Base-by-base conservation (phyloP, 345 rosid genomes). In the Rhizophora apiculata region DNA sequence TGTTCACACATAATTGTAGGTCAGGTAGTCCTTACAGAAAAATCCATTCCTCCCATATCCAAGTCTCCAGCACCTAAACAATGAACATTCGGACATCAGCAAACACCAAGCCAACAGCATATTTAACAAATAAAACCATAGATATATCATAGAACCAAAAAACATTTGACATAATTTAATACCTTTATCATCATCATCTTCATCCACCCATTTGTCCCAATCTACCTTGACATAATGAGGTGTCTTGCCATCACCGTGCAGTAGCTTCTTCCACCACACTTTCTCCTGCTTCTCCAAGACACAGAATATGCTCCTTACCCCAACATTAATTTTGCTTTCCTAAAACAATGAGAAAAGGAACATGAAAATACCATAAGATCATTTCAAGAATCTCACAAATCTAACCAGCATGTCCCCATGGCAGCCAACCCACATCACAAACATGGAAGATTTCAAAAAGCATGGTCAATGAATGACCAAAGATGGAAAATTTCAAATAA, bases 171-270 rank as follows among this genome's bases (percentile, higher is more conserved):
- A 5, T 43, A 13, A 43, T 43, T 13, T 43, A 43, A 19, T 69
- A 63, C 70, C 82, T 71, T 72, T 74, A 39, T 88, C 96, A 4
- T 88, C 96, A 4, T 91, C 97, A 36, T 90, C 96, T 78, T 89
- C 96, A 74, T 91, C 97, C 27, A 89, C 96, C 97, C 96, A 91
- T 73, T 89, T 91, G 82, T 91, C 95, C 97, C 97, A 91, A 68
- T 91, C 97, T 8, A 89, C 86, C 82, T 91, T 91, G 53, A 91
- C 79, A 73, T 83, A 91, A 82, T 89, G 95, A 20, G 97, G 97
- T 6, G 83, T 26, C 64, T 86, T 91, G 32, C 84, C 90, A 63
- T 79, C 88, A 37, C 82, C 88, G 3, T 86, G 85, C 75, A 89
- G 51, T 64, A 91, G 72, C 76, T 83, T 89, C 56, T 87, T 78